Conservation (phyloP, 768 basidiomycete species). For the Omphalotus guepiniiformis region DNA sequence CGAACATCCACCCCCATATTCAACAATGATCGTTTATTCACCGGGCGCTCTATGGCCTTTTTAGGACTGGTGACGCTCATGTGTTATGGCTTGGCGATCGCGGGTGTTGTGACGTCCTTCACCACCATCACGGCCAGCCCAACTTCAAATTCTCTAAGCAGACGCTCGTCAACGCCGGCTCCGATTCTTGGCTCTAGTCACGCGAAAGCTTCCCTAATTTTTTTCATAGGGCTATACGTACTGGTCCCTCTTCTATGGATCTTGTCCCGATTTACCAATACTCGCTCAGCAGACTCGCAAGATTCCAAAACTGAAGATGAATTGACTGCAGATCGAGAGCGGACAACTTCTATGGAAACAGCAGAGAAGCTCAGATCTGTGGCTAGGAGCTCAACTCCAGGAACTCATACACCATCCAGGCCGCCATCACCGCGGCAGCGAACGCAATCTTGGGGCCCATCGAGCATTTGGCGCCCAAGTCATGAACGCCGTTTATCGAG, state of each 20-base stretch:
- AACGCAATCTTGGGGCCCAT: constrained; percentile 49
- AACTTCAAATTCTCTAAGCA: constrained; percentile 24
- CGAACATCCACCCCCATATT: constrained; percentile 24
- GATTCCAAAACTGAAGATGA: constrained; percentile 7
- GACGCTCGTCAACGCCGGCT: constrained; percentile 23
- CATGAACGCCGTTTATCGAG: constrained; percentile 42
- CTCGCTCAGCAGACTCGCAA: background rate
- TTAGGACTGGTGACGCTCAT: constrained; percentile 36
- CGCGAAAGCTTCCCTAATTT: constrained; percentile 57
- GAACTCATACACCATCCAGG: constrained; percentile 36
- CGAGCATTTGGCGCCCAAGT: constrained; percentile 34
- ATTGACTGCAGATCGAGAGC: constrained; percentile 10
- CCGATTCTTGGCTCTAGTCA: constrained; percentile 47
- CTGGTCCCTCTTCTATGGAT: constrained; percentile 38
- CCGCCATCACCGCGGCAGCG: constrained; percentile 39
- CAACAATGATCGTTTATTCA: constrained; percentile 13
- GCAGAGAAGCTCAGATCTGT: constrained; percentile 28
- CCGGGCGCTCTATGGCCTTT: constrained; percentile 16
- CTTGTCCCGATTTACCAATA: constrained; percentile 27
- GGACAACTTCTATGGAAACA: constrained; percentile 19
- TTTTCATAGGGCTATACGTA: constrained; percentile 60
- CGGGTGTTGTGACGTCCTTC: constrained; percentile 59
- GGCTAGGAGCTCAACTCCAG: constrained; percentile 29
- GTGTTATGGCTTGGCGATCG: constrained; percentile 59
- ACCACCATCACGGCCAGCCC: constrained; percentile 43